Conservation (phyloP, 768 basidiomycete genomes). For the Pisolithus orientalis region DNA sequence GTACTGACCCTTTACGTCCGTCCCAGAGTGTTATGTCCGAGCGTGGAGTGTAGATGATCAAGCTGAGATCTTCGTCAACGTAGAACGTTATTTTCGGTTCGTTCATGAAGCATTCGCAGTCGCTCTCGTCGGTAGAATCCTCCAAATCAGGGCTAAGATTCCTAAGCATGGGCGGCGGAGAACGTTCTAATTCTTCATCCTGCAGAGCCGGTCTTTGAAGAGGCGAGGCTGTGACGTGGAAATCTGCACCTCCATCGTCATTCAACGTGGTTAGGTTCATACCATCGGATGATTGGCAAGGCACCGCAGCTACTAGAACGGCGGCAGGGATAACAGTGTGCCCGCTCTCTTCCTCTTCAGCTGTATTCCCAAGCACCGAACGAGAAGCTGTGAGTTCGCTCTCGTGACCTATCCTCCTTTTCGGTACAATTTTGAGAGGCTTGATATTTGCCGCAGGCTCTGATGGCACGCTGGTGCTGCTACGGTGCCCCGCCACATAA, state of each 20-base stretch:
- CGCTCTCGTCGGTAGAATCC: background rate
- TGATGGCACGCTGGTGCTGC: background rate
- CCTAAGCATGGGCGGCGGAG: too few species aligned
- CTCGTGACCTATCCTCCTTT: background rate
- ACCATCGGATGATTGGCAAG: too few species aligned
- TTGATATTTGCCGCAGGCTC: background rate
- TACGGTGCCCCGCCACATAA: background rate
- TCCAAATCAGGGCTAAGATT: too few species aligned
- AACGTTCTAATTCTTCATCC: too few species aligned
- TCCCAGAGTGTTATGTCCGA: conserved; percentile 23
- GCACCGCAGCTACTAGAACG: background rate
- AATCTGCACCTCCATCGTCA: background rate
- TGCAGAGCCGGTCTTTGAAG: too few species aligned
- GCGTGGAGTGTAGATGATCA: conserved; percentile 10
- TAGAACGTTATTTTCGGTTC: background rate
- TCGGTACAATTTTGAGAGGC: background rate
- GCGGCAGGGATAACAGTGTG: background rate
- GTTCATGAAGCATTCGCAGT: background rate
- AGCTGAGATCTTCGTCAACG: conserved; percentile 7
- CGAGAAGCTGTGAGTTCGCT: background rate
- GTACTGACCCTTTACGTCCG: conserved; percentile 13
- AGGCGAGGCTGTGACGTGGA: background rate
- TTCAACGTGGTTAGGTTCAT: background rate
- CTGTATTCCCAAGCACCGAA: background rate
- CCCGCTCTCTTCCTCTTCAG: background rate